Conservation (phyloP, 352 stramenopile genomes). For the Thalassiosira gravida region DNA sequence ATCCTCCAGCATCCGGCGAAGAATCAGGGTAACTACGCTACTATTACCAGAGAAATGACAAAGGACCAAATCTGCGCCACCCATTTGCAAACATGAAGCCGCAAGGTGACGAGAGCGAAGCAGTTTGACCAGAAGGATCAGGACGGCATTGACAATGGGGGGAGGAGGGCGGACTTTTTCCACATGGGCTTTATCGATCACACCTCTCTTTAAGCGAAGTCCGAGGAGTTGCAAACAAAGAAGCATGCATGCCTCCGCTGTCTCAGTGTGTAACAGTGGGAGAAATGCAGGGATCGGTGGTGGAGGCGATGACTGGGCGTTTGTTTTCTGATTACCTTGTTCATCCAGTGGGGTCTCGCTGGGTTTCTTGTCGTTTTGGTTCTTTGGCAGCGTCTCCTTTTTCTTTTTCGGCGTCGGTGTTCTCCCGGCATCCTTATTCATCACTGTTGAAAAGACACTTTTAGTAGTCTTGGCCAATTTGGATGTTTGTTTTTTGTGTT, state of each 20-base stretch:
- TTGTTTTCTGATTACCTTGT: constrained; percentile 27
- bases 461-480: constrained; percentile 41
- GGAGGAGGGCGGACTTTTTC: constrained; percentile 50
- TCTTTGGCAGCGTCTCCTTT: constrained; percentile 47
- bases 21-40: constrained; percentile 67
- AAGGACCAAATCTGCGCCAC: constrained; percentile 78
- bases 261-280: constrained; percentile 67
- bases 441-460: constrained; percentile 38
- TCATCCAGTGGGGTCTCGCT: constrained; percentile 12
- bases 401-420: constrained; percentile 42
- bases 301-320: constrained; percentile 21
- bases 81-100: constrained; percentile 69
- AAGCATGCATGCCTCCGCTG: constrained; percentile 64
- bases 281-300: constrained; percentile 67
- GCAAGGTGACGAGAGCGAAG: constrained; percentile 70
- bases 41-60: constrained; percentile 59
- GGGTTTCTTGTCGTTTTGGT: constrained; percentile 37
- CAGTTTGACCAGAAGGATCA: constrained; percentile 74
- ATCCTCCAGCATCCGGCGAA: constrained; percentile 79
- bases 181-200: constrained; percentile 37
- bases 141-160: constrained; percentile 64
- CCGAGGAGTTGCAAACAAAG: constrained; percentile 77
- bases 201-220: constrained; percentile 30
- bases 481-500: constrained; percentile 50
- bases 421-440: constrained; percentile 35